A percentile compares a stretch with the other conserved stretches of the same genome.
These are phyloP conservation scores for Suillus paluster DNA, from an alignment of 768 basidiomycete species.

Conservation along the genomic window DNA sequence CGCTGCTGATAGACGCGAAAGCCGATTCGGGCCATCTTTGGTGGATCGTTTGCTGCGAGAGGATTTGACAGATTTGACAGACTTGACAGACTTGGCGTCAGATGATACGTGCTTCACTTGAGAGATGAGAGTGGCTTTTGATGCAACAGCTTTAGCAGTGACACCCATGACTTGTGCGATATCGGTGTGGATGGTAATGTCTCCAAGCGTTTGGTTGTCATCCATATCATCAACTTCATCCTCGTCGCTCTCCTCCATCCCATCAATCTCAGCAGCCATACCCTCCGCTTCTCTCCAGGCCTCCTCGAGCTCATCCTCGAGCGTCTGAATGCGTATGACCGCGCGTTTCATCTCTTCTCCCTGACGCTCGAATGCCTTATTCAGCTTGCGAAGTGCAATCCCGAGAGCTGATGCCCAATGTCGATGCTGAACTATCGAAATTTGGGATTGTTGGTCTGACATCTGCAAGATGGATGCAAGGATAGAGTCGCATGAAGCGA, in stretches of 20 bases:
- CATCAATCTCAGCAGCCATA: conserved; percentile 74
- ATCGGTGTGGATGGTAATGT: conserved; percentile 28
- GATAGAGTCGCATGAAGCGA: conserved; percentile 60
- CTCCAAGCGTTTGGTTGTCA: conserved; percentile 29
- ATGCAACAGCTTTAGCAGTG: conserved; percentile 42
- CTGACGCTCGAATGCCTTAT: conserved; percentile 71
- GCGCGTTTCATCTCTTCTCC: conserved; percentile 57
- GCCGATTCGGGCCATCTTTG: conserved; percentile 35
- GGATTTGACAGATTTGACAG: conserved; percentile 22
- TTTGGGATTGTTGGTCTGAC: conserved; percentile 67
- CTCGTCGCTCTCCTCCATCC: conserved; percentile 45
- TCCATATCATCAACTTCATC: conserved; percentile 31
- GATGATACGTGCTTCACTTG: conserved; percentile 15
- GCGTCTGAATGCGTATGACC: conserved; percentile 50
- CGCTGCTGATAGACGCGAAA: conserved; percentile 62
- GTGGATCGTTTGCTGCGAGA: conserved; percentile 28
- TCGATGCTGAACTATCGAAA: conserved; percentile 59
- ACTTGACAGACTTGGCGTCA: conserved; percentile 30
- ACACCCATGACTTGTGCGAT: conserved; percentile 40
- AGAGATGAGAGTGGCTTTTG: conserved; percentile 38
- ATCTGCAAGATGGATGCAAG: conserved; percentile 60
- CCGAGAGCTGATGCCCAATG: conserved; percentile 81
- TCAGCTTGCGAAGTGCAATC: conserved; percentile 79
- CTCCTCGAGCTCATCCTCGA: conserved; percentile 76
- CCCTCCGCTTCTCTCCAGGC: conserved; percentile 82